Percentiles rank a stretch among this genome's conserved stretches.
Conservation (phyloP, 345 rosid genomes). For the Heritiera littoralis region DNA sequence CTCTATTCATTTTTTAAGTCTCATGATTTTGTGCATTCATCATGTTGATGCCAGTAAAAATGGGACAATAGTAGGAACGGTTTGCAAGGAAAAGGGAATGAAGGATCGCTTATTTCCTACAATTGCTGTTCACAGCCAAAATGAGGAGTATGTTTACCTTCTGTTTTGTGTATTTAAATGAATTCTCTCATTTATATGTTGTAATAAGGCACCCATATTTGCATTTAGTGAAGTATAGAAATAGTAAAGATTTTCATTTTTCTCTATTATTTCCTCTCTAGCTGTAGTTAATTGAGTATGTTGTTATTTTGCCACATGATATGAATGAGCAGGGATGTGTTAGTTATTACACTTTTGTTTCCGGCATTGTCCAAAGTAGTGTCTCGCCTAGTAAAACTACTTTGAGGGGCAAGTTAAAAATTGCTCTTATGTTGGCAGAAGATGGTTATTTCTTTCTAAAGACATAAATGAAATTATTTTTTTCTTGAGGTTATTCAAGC, state of each 20-base stretch:
- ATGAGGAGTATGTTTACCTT: conserved; percentile 78
- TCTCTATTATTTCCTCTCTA: not conserved
- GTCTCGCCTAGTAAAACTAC: conserved; percentile 1
- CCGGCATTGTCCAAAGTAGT: not conserved
- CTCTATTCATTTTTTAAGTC: conserved; percentile 13
- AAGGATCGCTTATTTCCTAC: conserved; percentile 83
- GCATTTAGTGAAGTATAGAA: not conserved
- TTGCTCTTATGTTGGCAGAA: not conserved
- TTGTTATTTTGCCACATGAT: not conserved
- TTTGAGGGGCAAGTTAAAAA: not conserved
- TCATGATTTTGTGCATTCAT: conserved; percentile 17
- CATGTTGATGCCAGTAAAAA: conserved; percentile 67
- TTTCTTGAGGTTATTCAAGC: not conserved
- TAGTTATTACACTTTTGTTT: not conserved
- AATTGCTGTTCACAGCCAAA: conserved; percentile 90
- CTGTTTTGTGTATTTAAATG: conserved; percentile 12
- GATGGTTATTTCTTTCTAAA: not conserved
- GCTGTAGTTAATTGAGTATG: not conserved
- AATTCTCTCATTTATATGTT: not conserved
- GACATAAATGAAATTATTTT: not conserved
- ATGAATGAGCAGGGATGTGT: not conserved
- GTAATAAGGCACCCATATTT: not conserved
- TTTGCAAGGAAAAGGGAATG: conserved; percentile 68
- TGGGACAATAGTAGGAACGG: conserved; percentile 66
- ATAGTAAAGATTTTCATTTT: not conserved